A percentile compares a stretch with the other conserved stretches of the same genome.
phyloP scores from a whole-genome alignment of 257 asterid genomes.

The Solanum pennellii region DNA sequence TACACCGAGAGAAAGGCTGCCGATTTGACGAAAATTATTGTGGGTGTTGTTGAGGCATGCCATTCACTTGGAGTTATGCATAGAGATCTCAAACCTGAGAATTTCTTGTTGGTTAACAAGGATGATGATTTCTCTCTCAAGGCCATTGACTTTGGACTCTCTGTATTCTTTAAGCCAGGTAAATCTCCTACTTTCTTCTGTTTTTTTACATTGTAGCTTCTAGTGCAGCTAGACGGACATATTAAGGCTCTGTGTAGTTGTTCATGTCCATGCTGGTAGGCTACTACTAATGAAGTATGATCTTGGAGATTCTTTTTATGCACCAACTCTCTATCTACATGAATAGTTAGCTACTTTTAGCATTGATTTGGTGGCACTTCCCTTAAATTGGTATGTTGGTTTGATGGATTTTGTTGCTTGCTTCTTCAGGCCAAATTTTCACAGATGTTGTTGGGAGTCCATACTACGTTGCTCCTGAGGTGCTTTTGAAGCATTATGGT shows the following conservation, averaged over 20 bases:
- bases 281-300: neutral
- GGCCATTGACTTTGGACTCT: constrained; percentile 94
- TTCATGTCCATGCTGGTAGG: neutral
- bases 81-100: constrained; percentile 91
- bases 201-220: neutral
- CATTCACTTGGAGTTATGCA: constrained; percentile 96
- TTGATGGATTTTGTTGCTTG: neutral
- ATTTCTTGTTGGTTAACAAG: constrained; percentile 80
- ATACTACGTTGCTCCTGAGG: constrained; percentile 95
- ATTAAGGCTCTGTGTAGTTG: neutral
- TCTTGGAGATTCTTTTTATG: neutral
- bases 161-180: constrained; percentile 97
- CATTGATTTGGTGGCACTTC: neutral
- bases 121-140: constrained; percentile 87
- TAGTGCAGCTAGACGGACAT: neutral
- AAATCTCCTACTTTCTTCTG: neutral
- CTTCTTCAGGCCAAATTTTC: constrained; percentile 66
- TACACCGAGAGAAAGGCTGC: constrained; percentile 91
- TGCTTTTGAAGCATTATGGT: constrained; percentile 79
- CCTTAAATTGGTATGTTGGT: neutral
- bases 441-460: constrained; percentile 97
- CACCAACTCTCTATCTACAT: neutral
- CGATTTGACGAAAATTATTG: constrained; percentile 70
- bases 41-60: constrained; percentile 94
- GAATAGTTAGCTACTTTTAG: neutral